Evolutionary conservation across 2,329 filamentous ascomycete genomes (phyloP).

Genomic region (Aspergillus floridensis): DNA sequence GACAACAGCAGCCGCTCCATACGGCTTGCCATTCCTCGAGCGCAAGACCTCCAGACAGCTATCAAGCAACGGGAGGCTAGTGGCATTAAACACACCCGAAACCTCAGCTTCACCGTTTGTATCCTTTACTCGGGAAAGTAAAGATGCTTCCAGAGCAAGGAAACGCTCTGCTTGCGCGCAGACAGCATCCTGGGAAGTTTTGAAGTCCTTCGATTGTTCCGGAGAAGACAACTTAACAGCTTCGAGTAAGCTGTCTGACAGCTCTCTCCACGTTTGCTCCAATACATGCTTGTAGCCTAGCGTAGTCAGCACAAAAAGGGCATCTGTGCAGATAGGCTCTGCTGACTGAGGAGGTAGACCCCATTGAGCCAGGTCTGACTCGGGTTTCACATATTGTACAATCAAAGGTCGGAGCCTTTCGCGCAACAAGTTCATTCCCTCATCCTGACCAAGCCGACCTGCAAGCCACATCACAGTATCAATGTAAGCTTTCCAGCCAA

Average conservation of each 20-base stretch:
- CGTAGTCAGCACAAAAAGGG: slow-evolving; percentile 37
- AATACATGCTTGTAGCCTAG: slow-evolving; percentile 50
- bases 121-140: slow-evolving; percentile 30
- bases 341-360: slow-evolving; percentile 45
- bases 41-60: slow-evolving; percentile 52
- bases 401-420: slow-evolving; percentile 54
- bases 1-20: slow-evolving; percentile 61
- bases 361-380: slow-evolving; percentile 50
- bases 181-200: slow-evolving; percentile 67
- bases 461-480: slow-evolving; percentile 58
- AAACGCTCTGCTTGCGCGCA: slow-evolving; percentile 66
- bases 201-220: slow-evolving; percentile 75
- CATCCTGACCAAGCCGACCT: slow-evolving; percentile 47
- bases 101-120: slow-evolving; percentile 25
- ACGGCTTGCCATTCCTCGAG: slow-evolving; percentile 62
- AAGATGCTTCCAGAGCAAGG: slow-evolving; percentile 54
- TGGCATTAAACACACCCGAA: slow-evolving; percentile 36
- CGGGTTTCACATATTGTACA: slow-evolving; percentile 52
- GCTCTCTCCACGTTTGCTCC: slow-evolving; percentile 58
- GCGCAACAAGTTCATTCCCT: slow-evolving; percentile 46
- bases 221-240: slow-evolving; percentile 73
- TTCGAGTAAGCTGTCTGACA: slow-evolving; percentile 62
- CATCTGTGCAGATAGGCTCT: slow-evolving; percentile 39
- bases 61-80: slow-evolving; percentile 41
- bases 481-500: slow-evolving; percentile 75